Base-by-base conservation (phyloP, 768 basidiomycete species). In the Leccinum barrowsii region DNA sequence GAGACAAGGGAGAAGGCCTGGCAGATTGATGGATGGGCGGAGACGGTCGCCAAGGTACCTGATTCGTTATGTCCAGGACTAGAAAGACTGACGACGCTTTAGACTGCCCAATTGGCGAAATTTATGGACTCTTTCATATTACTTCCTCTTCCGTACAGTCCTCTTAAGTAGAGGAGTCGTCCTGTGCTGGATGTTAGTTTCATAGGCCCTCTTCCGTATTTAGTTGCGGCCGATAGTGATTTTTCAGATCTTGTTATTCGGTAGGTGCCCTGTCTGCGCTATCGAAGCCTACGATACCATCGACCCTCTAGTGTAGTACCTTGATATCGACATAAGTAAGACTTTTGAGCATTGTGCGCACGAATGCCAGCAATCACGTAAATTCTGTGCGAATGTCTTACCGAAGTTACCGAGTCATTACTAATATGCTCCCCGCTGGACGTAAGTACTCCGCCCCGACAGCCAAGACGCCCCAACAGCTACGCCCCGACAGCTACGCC, bases 1-100 rank as follows among this genome's bases (percentile, higher is more conserved):
- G 85, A 90, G 63, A 85, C 79, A 46, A 82, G 96, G 44, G 91
- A 96, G 73, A 84, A 87, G 71, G 94, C 94, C 22, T 99, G 96
- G 96, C 83, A 91, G 67, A 80, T 93, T 64, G 92, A 95, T 60
- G 94, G 93, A 5, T 99, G 96, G 96, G 89, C 90, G 47, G 91
- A 92, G 73, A 96, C 94, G 0, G 94, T 96, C 34, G 86, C 87
- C 60, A 93, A 95, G 86, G 94, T 86, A 63, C 7, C 4, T 51
- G 37, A 30, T 55, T 53, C 7, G 62, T 78, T 64, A 32, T 12
- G 37, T n/a, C 15, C 37, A n/a, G 24, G 28, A 48, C 22, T 30
- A 21, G 21, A 8, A 46, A 52, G 32, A 19, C 54, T 55, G 42
- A 64, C 52, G n/a, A 54, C 40, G 34, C 40, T 50, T 58, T 73